phyloP scores from a whole-genome alignment of 345 rosid species.

The Pseudoturritis turrita region DNA sequence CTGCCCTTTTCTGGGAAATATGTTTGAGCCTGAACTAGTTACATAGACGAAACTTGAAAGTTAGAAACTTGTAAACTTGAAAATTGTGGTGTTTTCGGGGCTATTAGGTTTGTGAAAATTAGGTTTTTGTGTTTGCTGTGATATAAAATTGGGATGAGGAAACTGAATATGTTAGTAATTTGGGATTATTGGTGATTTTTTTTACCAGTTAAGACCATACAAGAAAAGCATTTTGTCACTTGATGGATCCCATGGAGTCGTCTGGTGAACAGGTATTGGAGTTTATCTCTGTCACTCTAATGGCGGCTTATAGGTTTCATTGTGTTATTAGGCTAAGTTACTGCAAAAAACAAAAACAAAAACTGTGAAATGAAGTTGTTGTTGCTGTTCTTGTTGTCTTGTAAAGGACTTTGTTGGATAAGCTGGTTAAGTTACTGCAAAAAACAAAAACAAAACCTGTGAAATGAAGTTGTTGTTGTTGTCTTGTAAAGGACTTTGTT shows the following conservation, averaged over 20 bases:
- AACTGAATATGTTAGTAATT: background rate
- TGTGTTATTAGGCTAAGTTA: background rate
- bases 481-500: too few relatives aligned
- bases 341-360: background rate
- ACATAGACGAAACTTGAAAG: background rate
- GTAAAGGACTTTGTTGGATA: too few relatives aligned
- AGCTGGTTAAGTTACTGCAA: background rate
- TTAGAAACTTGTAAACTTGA: background rate
- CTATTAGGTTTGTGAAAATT: background rate
- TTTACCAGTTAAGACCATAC: constrained; percentile 27
- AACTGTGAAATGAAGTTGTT: background rate
- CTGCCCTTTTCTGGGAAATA: background rate
- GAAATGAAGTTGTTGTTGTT: background rate
- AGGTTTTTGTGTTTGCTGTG: background rate
- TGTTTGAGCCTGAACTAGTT: background rate
- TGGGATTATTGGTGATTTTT: constrained; percentile 34
- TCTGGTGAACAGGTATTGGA: constrained; percentile 22
- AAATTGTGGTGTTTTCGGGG: background rate
- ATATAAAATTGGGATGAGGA: background rate
- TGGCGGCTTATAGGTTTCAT: background rate
- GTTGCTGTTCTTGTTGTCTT: too few relatives aligned
- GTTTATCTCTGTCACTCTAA: background rate
- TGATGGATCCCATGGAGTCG: constrained; percentile 48
- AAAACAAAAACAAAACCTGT: background rate
- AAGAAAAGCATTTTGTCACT: constrained; percentile 35